These are phyloP conservation scores for Daldinia vernicosa DNA, from an alignment of 495 filamentous ascomycete genomes.

Conservation along the genomic window DNA sequence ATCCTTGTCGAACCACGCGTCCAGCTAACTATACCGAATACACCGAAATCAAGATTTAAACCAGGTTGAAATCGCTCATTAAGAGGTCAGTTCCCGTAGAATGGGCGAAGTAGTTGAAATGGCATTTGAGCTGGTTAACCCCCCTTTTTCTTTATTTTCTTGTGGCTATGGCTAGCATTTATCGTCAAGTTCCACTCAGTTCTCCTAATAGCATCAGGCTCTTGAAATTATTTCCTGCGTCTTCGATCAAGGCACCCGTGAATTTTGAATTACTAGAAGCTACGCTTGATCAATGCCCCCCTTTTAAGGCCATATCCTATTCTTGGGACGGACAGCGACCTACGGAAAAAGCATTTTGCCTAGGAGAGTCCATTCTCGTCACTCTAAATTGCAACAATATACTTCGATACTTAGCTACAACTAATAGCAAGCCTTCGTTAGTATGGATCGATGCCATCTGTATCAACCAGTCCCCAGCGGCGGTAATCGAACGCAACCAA, in stretches of 20 bases:
- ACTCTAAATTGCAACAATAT: neutral
- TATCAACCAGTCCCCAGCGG: slow-evolving; percentile 1
- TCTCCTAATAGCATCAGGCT: slow-evolving; percentile 1
- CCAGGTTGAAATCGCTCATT: too few relatives aligned
- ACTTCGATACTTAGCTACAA: neutral
- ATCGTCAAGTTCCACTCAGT: neutral
- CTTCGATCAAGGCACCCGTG: neutral
- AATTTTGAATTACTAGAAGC: neutral
- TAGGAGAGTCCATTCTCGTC: neutral
- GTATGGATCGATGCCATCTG: slow-evolving; percentile 12
- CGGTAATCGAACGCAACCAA: neutral
- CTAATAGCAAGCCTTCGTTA: neutral
- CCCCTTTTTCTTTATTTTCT: neutral
- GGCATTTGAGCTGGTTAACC: neutral
- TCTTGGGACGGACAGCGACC: neutral
- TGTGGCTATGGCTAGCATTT: slow-evolving; percentile 11
- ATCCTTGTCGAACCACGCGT: neutral
- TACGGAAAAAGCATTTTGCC: neutral
- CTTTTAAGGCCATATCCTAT: neutral
- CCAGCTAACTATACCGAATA: neutral
- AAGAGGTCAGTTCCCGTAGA: too few relatives aligned
- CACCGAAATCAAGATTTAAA: neutral
- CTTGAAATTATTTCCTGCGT: neutral
- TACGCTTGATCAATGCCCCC: neutral
- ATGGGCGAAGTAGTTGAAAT: too few relatives aligned